Conservation (phyloP, 2,329 filamentous ascomycete species). For the Trichophyton verrucosum region DNA sequence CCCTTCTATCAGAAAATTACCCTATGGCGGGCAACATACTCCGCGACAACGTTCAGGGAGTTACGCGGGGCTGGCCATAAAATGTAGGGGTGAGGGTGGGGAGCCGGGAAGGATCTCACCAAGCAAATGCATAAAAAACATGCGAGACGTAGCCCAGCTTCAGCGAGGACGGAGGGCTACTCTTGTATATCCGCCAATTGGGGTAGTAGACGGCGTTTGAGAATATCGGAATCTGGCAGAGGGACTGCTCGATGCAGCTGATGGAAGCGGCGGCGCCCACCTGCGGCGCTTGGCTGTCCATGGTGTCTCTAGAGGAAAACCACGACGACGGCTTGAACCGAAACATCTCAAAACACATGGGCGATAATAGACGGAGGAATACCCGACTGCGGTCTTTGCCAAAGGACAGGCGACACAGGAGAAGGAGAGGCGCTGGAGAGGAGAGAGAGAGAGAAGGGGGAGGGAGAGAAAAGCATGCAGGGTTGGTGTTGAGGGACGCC, state of each 20-base stretch:
- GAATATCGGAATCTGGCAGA: constrained; percentile 26
- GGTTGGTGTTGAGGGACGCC: not conserved
- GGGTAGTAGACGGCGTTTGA: constrained; percentile 73
- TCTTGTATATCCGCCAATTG: constrained; percentile 62
- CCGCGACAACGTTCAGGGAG: not conserved
- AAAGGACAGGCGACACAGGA: not conserved
- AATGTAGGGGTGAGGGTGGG: not conserved
- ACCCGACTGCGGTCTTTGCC: not conserved
- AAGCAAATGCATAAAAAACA: constrained; percentile 72
- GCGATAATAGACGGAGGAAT: not conserved
- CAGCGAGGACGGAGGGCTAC: constrained; percentile 59
- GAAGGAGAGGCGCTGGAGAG: not conserved
- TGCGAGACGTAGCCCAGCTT: constrained; percentile 67
- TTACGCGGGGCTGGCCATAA: not conserved
- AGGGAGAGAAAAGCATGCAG: not conserved
- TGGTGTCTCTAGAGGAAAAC: not conserved
- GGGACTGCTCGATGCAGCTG: not conserved
- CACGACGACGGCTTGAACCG: not conserved
- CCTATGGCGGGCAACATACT: not conserved
- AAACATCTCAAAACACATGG: not conserved
- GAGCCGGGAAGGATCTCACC: constrained; percentile 24
- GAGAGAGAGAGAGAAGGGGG: too few species aligned
- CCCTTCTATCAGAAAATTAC: not conserved
- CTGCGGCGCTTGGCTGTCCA: not conserved
- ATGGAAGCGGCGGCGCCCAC: not conserved